These are phyloP conservation scores for Canavalia gladiata DNA, from an alignment of 306 rosid genomes.

Conservation along the genomic window DNA sequence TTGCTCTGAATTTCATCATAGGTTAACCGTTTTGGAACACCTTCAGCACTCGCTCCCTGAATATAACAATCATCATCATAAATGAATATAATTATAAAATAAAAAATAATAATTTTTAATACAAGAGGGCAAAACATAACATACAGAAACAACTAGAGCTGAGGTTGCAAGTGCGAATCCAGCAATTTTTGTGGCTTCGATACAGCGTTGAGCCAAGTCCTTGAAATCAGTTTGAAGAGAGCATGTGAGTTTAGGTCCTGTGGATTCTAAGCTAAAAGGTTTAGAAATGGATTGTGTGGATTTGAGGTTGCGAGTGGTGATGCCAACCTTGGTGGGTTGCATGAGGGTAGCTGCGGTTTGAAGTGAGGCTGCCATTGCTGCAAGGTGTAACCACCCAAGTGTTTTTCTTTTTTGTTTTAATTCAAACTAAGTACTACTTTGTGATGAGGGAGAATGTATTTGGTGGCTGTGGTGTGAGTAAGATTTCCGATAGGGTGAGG, in stretches of 20 bases:
- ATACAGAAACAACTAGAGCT: constrained; percentile 94
- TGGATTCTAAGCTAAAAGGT: constrained; percentile 51
- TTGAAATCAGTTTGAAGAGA: constrained; percentile 58
- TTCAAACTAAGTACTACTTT: constrained; percentile 22
- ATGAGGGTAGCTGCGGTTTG: constrained; percentile 94
- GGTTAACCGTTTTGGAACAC: constrained; percentile 85
- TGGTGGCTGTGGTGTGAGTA: constrained; percentile 59
- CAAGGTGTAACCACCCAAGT: not conserved
- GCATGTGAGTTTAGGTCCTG: constrained; percentile 45
- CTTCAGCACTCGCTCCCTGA: constrained; percentile 96
- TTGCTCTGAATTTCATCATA: constrained; percentile 95
- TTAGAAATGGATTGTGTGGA: constrained; percentile 63
- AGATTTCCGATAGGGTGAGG: constrained; percentile 91
- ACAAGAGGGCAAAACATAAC: constrained; percentile 18
- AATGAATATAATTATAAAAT: no score
- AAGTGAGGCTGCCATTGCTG: constrained; percentile 92
- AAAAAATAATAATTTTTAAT: no score
- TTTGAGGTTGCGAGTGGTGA: constrained; percentile 63
- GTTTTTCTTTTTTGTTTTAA: constrained; percentile 12
- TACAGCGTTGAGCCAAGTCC: constrained; percentile 72
- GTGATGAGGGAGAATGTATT: constrained; percentile 32
- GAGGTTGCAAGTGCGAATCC: constrained; percentile 99
- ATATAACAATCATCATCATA: not conserved
- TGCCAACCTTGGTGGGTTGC: constrained; percentile 72
- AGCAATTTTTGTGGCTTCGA: constrained; percentile 86